Base-by-base conservation (phyloP, 441 rosid genomes). In the Croton laevigatus region DNA sequence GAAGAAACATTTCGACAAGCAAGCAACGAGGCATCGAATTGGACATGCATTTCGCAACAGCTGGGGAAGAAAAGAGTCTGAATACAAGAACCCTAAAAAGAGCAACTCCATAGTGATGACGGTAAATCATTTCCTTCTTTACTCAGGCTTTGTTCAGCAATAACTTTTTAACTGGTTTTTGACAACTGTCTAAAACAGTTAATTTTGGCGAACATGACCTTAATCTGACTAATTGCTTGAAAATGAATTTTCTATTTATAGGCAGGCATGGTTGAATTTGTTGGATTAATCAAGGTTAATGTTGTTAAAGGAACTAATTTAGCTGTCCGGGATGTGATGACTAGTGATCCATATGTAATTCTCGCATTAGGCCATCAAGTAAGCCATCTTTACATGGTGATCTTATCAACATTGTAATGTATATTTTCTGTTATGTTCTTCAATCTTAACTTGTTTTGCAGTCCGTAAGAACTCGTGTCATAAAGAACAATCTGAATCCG, bases 221-320 rank as follows among this genome's bases (percentile, higher is more conserved):
- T 27, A 40, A 40, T 76, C 75, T 48, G 44, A n/a, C 17, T 49
- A 1, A 38, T 48, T 59, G 49, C 42, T 71, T 62, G 42, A 37
- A 74, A 27, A 27, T 27, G 32, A 27, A 48, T 77, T 55, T 75
- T 48, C 74, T 78, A 76, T 75, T 80, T 85, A 78, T 79, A 95
- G 99, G 97, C 91, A 63, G 96, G 97, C 48, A 95, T 95, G 99
- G 83, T 95, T 71, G 99, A 93, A 84, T 95, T 95, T 80, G 79
- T 95, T 70, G 99, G 99, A 59, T 81, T 95, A 65, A 87, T 95
- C 64, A 93, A 89, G 81, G 99, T 93, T 72, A 93, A 91, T 71
- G 98, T 95, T 22, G 97, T 95, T 45, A 87, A 80, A 85, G 99
- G 99, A 81, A 93, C 95, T 70, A 95, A 95, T 76, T 88, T 95